Conservation (phyloP, 1,139 yeast genomes). For the Blastobotrys malaysiensis region DNA sequence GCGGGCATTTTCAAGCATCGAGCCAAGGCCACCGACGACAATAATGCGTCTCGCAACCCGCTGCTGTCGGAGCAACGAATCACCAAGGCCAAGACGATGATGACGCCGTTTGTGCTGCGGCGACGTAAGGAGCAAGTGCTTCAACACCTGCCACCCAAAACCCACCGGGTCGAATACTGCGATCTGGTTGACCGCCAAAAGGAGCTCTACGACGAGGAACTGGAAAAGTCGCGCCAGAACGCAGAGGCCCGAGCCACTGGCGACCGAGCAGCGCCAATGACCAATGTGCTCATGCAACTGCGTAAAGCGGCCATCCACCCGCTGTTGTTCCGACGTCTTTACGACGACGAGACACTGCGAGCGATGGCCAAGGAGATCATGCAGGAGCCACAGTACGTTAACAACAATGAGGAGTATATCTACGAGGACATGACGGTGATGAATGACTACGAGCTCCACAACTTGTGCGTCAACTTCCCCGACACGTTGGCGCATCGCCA, state of each 20-base stretch:
- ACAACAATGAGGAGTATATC: conserved; percentile 69
- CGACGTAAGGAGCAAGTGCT: conserved; percentile 89
- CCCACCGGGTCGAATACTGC: conserved; percentile 59
- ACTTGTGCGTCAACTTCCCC: conserved; percentile 68
- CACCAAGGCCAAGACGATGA: conserved; percentile 90
- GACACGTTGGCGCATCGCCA: conserved; percentile 51
- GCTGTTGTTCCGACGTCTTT: conserved; percentile 71
- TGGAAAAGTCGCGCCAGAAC: conserved; percentile 45
- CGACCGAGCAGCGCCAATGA: conserved; percentile 27
- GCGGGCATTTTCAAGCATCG: conserved; percentile 79
- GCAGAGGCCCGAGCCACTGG: conserved; percentile 43
- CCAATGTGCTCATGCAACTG: conserved; percentile 78
- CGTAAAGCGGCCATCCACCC: conserved; percentile 97
- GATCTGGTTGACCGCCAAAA: conserved; percentile 55
- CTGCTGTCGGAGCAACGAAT: conserved; percentile 87
- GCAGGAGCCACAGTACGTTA: conserved; percentile 72
- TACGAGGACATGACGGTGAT: conserved; percentile 94
- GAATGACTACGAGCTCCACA: conserved; percentile 84
- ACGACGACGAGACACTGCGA: conserved; percentile 47
- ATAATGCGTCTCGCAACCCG: conserved; percentile 54
- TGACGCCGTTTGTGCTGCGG: conserved; percentile 94
- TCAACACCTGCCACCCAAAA: conserved; percentile 77
- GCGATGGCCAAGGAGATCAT: conserved; percentile 74
- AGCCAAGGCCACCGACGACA: conserved; percentile 55
- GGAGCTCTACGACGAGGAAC: conserved; percentile 53